Percentiles rank a stretch among this genome's conserved stretches.
Conservation (phyloP, 257 asterid species). For the Vinca minor region DNA sequence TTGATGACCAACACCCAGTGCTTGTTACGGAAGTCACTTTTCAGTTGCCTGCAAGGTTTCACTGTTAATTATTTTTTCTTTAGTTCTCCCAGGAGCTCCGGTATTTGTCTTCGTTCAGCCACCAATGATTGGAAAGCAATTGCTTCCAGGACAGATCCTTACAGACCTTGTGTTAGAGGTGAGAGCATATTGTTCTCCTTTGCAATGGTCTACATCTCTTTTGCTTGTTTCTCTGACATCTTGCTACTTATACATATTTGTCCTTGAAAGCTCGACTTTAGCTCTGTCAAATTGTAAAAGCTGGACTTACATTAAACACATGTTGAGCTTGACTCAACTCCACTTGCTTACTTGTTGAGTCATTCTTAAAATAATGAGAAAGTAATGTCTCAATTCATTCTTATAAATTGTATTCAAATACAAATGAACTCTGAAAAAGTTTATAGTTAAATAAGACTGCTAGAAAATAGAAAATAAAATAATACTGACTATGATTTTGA, state of each 20-base stretch:
- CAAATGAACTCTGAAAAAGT: not conserved
- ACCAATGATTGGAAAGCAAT: conserved; percentile 6
- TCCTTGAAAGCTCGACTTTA: too few species aligned
- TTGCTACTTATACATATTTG: not conserved
- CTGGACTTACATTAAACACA: not conserved
- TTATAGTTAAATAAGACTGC: too few species aligned
- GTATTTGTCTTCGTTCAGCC: conserved; percentile 19
- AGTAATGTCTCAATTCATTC: not conserved
- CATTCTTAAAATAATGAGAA: not conserved
- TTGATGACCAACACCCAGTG: not conserved
- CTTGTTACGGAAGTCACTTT: not conserved
- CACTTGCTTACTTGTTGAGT: too few species aligned
- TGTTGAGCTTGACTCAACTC: not conserved
- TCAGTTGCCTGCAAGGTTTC: not conserved
- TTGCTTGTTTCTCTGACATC: not conserved
- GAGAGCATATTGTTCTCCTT: conserved; percentile 8
- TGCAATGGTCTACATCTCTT: not conserved
- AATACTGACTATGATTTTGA: too few species aligned
- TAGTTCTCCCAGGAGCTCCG: conserved; percentile 54
- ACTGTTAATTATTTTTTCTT: not conserved
- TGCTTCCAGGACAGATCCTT: conserved; percentile 53
- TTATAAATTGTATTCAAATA: not conserved
- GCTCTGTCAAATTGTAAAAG: not conserved
- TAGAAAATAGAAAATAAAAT: too few species aligned
- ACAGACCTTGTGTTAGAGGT: conserved; percentile 40